Evolutionary conservation across 768 basidiomycete species (phyloP), one percentile per base, ranked within the genome.

Genomic region (Russula earlei): DNA sequence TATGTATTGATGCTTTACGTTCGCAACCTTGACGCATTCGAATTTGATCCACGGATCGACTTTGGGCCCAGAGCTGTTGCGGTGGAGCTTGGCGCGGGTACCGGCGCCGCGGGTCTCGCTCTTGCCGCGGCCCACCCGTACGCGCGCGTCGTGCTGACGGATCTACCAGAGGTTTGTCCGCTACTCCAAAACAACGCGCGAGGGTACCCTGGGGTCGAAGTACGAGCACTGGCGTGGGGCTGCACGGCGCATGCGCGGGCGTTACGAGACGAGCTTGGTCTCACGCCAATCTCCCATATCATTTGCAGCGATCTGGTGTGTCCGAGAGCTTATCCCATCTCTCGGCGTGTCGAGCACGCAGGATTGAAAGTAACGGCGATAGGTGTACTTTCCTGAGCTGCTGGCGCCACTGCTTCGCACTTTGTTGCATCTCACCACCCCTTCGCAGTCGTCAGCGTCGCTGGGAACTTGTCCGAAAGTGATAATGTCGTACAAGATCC

Each of bases 331-430:
- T n/a, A 11, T 24, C 31, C 20, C 27, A n/a, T 10, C n/a, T 12
- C 19, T 17, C 34, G 15, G n/a, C 20, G 25, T 58, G 17, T 25
- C 37, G n/a, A 27, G 48, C 47, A 17, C 29, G 25, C n/a, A 50
- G 29, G 29, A 22, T 17, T 19, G 19, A 34, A 37, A 55, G 37
- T 59, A n/a, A 45, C 53, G 31, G 27, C 54, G 9, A 57, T 61
- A 92, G 86, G 79, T 94, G 12, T 94, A 94, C 69, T 93, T 93
- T 64, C 87, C 88, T 0, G 81, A 87, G 55, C 78, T 94, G 1
- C 74, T 90, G 11, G 86, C 82, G 0, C 86, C 86, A 5, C 77
- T 94, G 17, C 71, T 94, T 19, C 80, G 84, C 2, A 82, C 85
- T 2, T 74, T 94, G 12, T 70, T 95, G 3, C 77, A 85, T 20